Conservation (phyloP, 495 filamentous ascomycete species). For the Neurospora sp. region DNA sequence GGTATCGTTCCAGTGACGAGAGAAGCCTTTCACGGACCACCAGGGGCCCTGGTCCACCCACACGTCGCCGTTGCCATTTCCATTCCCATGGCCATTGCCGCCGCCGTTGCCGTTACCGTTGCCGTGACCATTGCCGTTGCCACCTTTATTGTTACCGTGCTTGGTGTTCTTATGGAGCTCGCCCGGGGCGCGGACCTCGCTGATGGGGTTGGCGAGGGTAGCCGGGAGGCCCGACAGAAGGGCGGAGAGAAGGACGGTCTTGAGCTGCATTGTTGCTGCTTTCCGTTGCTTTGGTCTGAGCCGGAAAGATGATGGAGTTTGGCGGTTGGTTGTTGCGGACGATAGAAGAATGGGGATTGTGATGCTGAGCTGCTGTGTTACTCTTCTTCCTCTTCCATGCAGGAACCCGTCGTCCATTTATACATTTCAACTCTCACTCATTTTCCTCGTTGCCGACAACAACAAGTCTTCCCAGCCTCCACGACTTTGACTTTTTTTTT, state of each 20-base stretch:
- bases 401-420: not conserved
- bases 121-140: not conserved
- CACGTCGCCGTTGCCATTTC: not conserved
- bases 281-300: not conserved
- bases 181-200: not conserved
- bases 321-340: not conserved
- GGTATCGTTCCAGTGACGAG: not conserved
- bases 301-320: not conserved
- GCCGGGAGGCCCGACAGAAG: not conserved
- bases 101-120: not conserved
- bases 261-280: not conserved
- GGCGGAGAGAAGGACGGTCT: not conserved
- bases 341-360: not conserved
- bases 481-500: not conserved
- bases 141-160: not conserved
- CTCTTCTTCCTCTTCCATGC: not conserved
- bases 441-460: not conserved
- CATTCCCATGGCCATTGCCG: not conserved
- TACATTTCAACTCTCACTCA: not conserved
- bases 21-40: not conserved
- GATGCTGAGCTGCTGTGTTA: not conserved
- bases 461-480: not conserved
- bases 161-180: not conserved
- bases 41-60: not conserved
- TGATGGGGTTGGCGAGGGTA: not conserved